phyloP scores from a whole-genome alignment of 768 basidiomycete species.

The Glaciozyma antarctica region DNA sequence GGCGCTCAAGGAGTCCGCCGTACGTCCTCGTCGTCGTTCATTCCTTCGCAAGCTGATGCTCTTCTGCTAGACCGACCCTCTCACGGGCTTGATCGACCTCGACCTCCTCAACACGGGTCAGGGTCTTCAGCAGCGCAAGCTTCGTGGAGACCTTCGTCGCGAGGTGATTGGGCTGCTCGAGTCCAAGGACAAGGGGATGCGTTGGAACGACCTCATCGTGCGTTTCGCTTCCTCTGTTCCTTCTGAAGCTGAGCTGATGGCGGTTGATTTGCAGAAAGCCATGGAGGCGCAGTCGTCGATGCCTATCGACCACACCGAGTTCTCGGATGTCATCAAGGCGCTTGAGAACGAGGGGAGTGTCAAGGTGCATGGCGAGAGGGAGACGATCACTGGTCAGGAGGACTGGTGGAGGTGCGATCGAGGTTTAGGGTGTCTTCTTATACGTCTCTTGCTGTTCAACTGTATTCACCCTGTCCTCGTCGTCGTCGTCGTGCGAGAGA shows the following conservation, averaged over 20 bases:
- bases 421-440: constrained; percentile 6
- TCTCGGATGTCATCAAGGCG: constrained; percentile 46
- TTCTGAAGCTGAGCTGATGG: too few species aligned
- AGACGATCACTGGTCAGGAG: constrained; percentile 61
- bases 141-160: constrained; percentile 80
- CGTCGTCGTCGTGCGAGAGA: too few species aligned
- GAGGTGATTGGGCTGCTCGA: constrained; percentile 51
- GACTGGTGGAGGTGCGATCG: constrained; percentile 21
- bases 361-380: constrained; percentile 77
- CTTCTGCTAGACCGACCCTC: constrained; percentile 16
- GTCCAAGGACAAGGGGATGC: constrained; percentile 52
- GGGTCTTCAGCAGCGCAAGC: constrained; percentile 69
- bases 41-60: background rate
- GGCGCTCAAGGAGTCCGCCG: constrained; percentile 80
- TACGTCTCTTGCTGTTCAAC: background rate
- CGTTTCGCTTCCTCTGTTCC: too few species aligned
- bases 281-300: constrained; percentile 78
- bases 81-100: constrained; percentile 61
- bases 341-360: constrained; percentile 78
- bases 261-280: constrained; percentile 40
- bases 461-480: background rate
- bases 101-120: constrained; percentile 90
- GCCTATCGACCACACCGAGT: constrained; percentile 67
- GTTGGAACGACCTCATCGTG: constrained; percentile 67
- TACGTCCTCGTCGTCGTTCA: background rate